These are phyloP conservation scores for Leishmania amazonensis DNA, from an alignment of 208 protist genomes.

Conservation along the genomic window DNA sequence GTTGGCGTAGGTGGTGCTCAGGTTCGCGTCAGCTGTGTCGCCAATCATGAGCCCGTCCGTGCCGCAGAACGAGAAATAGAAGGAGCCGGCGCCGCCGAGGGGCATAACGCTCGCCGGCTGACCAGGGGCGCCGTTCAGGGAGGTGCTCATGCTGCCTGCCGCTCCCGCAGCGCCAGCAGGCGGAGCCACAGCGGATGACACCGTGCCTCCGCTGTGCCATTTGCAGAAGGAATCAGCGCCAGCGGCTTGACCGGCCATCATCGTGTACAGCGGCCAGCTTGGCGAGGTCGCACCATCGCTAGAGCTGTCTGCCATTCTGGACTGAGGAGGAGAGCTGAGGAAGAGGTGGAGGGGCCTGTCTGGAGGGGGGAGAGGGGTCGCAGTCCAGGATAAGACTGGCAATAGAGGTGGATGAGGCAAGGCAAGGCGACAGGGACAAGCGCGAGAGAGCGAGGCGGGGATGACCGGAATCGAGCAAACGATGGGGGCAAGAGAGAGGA, in stretches of 20 bases:
- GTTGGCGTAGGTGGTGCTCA: slow-evolving; percentile 10
- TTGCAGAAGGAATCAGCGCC: slow-evolving; percentile 13
- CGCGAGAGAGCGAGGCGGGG: not conserved
- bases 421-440: not conserved
- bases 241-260: not conserved
- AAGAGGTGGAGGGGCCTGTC: not conserved
- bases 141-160: not conserved
- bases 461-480: not conserved
- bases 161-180: not conserved
- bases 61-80: slow-evolving; percentile 21
- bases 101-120: not conserved
- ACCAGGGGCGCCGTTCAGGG: not conserved
- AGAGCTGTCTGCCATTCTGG: slow-evolving; percentile 4
- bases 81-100: slow-evolving; percentile 9
- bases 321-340: not conserved
- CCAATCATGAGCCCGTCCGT: slow-evolving; percentile 19
- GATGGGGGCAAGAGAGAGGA: not conserved
- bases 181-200: not conserved
- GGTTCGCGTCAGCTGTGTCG: not conserved
- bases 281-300: not conserved
- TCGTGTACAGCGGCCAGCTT: slow-evolving; percentile 5
- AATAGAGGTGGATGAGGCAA: not conserved
- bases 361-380: not conserved
- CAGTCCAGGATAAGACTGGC: not conserved
- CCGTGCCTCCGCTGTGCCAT: not conserved